phyloP scores from a whole-genome alignment of 2,329 filamentous ascomycete species.

The Pestalotiopsis fici region DNA sequence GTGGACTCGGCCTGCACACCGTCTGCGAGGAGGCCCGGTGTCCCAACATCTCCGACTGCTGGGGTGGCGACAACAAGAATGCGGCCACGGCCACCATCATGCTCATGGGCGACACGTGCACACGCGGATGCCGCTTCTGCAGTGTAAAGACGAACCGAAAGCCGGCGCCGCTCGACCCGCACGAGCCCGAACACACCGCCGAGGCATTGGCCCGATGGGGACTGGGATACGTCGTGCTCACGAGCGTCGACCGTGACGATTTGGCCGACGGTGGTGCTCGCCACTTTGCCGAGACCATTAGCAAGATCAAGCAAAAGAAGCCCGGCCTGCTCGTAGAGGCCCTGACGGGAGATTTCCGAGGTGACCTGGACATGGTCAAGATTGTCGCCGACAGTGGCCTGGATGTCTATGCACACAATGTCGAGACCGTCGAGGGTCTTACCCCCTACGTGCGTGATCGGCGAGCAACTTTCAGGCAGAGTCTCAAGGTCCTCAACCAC shows the following conservation, averaged over 20 bases:
- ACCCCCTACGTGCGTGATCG: slow-evolving; percentile 90
- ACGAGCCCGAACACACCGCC: slow-evolving; percentile 95
- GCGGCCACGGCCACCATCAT: slow-evolving; percentile 97
- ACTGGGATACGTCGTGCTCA: slow-evolving; percentile 92
- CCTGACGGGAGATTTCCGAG: slow-evolving; percentile 83
- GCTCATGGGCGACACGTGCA: slow-evolving; percentile 99
- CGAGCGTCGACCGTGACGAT: slow-evolving; percentile 92
- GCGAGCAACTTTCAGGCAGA: slow-evolving; percentile 86
- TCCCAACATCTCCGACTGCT: slow-evolving; percentile 97
- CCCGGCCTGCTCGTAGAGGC: slow-evolving; percentile 79
- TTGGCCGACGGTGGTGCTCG: slow-evolving; percentile 82
- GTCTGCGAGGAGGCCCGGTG: slow-evolving; percentile 98
- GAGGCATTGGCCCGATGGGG: slow-evolving; percentile 94
- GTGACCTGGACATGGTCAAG: slow-evolving; percentile 83
- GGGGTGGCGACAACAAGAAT: slow-evolving; percentile 87
- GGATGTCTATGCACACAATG: slow-evolving; percentile 96
- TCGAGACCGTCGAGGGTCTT: slow-evolving; percentile 90
- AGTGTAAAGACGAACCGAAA: slow-evolving; percentile 85
- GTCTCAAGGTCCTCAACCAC: slow-evolving; percentile 74
- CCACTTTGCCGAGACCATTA: slow-evolving; percentile 93
- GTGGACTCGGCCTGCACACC: slow-evolving; percentile 87
- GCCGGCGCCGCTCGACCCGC: slow-evolving; percentile 81
- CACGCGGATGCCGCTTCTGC: slow-evolving; percentile 94
- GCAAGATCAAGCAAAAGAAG: slow-evolving; percentile 86
- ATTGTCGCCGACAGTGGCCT: slow-evolving; percentile 84